Conservation (phyloP, 768 basidiomycete genomes). For the Naganishia randhawae region DNA sequence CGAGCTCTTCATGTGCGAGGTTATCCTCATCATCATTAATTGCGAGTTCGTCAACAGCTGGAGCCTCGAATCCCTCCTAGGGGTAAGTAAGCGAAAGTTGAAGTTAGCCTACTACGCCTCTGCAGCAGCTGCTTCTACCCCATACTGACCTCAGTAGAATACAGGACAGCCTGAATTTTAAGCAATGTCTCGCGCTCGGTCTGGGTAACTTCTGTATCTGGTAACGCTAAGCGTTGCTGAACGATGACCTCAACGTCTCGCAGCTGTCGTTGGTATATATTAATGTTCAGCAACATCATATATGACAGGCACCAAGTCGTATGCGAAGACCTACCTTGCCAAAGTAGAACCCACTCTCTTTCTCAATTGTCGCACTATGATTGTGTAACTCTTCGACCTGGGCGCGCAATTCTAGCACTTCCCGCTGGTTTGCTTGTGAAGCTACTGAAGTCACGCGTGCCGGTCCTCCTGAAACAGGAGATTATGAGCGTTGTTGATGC, state of each 20-base stretch:
- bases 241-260: slow-evolving; percentile 94
- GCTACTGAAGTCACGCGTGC: slow-evolving; percentile 29
- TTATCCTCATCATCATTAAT: slow-evolving; percentile 33
- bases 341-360: slow-evolving; percentile 98
- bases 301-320: neutral
- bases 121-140: too few relatives aligned
- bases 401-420: slow-evolving; percentile 63
- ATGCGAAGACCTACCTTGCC: slow-evolving; percentile 66
- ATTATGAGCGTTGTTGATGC: neutral
- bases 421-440: slow-evolving; percentile 16
- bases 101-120: neutral
- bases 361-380: slow-evolving; percentile 86
- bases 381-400: slow-evolving; percentile 77
- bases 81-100: slow-evolving; percentile 7
- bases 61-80: slow-evolving; percentile 90
- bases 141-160: slow-evolving; percentile 79
- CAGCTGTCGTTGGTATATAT: slow-evolving; percentile 57
- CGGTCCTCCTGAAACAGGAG: neutral
- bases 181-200: slow-evolving; percentile 55
- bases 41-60: slow-evolving; percentile 48
- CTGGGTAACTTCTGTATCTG: slow-evolving; percentile 58
- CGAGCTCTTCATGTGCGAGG: slow-evolving; percentile 9
- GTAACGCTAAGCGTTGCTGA: slow-evolving; percentile 64
- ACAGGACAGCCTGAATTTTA: slow-evolving; percentile 86
- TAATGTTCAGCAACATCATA: neutral